phyloP scores from a whole-genome alignment of 2,329 filamentous ascomycete genomes.

The Neonectria coccinea region DNA sequence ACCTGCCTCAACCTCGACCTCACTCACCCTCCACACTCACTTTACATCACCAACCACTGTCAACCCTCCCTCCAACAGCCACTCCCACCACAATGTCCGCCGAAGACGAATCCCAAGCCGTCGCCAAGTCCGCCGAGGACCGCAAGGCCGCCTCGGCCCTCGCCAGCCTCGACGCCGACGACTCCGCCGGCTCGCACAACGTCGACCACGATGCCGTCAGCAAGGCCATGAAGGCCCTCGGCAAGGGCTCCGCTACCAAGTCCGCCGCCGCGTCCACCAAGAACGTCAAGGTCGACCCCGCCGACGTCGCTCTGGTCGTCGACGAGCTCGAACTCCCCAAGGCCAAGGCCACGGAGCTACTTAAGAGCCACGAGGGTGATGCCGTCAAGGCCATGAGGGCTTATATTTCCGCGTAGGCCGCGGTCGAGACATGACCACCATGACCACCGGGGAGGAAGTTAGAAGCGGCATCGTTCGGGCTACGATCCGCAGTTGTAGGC shows the following conservation, averaged over 20 bases:
- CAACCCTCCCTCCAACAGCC: neutral
- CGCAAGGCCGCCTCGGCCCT: slow-evolving; percentile 81
- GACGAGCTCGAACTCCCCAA: slow-evolving; percentile 80
- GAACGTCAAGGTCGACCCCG: slow-evolving; percentile 79
- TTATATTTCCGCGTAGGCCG: slow-evolving; percentile 53
- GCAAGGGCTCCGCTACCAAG: slow-evolving; percentile 42
- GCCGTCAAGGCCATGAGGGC: slow-evolving; percentile 74
- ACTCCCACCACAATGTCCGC: slow-evolving; percentile 64
- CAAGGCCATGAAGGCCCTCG: slow-evolving; percentile 77
- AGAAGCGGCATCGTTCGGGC: neutral
- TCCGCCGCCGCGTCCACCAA: slow-evolving; percentile 56
- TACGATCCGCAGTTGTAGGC: neutral
- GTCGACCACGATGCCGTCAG: slow-evolving; percentile 77
- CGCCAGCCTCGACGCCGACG: slow-evolving; percentile 72
- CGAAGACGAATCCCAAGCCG: slow-evolving; percentile 64
- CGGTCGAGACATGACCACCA: neutral
- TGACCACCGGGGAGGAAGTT: neutral
- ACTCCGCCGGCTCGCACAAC: slow-evolving; percentile 60
- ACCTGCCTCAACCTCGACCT: slow-evolving; percentile 73
- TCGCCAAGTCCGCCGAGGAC: slow-evolving; percentile 77
- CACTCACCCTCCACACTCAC: slow-evolving; percentile 59
- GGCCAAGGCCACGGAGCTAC: slow-evolving; percentile 77
- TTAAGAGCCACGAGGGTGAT: slow-evolving; percentile 78
- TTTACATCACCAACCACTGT: slow-evolving; percentile 1
- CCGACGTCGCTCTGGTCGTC: slow-evolving; percentile 77